Percentiles rank a stretch among this genome's conserved stretches.
These are phyloP conservation scores for Hypoxylon sp. DNA, from an alignment of 2,329 filamentous ascomycete genomes.

Conservation along the genomic window DNA sequence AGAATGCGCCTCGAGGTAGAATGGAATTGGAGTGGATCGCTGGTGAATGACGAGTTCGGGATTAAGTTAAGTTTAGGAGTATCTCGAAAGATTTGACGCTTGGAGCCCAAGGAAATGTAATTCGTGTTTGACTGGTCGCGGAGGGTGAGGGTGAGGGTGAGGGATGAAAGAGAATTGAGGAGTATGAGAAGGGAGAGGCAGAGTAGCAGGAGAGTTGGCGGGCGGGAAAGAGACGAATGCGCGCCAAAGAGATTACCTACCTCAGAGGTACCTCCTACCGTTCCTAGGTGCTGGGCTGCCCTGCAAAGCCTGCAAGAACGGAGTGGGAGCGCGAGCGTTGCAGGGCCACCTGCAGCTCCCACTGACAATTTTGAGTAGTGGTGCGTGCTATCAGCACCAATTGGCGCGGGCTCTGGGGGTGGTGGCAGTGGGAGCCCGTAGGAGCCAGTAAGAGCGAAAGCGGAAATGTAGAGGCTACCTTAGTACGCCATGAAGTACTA, in stretches of 20 bases:
- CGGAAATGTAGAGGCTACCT: constrained; percentile 34
- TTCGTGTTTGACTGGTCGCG: constrained; percentile 43
- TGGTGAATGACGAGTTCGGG: constrained; percentile 40
- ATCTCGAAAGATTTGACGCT: constrained; percentile 45
- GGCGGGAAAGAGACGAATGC: constrained; percentile 45
- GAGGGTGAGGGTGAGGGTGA: constrained; percentile 42
- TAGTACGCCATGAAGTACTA: constrained; percentile 33
- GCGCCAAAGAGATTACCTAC: constrained; percentile 47
- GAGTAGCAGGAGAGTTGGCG: constrained; percentile 35
- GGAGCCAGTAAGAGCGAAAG: constrained; percentile 26
- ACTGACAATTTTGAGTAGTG: constrained; percentile 44
- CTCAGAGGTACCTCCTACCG: constrained; percentile 24
- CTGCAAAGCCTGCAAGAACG: constrained; percentile 38
- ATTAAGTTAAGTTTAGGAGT: constrained; percentile 42
- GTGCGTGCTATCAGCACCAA: constrained; percentile 40
- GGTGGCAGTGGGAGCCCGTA: constrained; percentile 23
- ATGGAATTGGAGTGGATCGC: constrained; percentile 45
- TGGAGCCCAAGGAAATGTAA: constrained; percentile 35
- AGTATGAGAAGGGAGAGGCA: constrained; percentile 36
- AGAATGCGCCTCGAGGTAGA: constrained; percentile 49
- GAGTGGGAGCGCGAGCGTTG: constrained; percentile 38
- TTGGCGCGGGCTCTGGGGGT: constrained; percentile 29
- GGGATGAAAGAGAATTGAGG: constrained; percentile 43
- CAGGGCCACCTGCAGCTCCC: constrained; percentile 42
- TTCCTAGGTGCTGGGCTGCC: constrained; percentile 23